Evolutionary conservation across 192 early-diverging fungal species (phyloP), one percentile per base, ranked within the genome.

Genomic region (Podila minutissima): DNA sequence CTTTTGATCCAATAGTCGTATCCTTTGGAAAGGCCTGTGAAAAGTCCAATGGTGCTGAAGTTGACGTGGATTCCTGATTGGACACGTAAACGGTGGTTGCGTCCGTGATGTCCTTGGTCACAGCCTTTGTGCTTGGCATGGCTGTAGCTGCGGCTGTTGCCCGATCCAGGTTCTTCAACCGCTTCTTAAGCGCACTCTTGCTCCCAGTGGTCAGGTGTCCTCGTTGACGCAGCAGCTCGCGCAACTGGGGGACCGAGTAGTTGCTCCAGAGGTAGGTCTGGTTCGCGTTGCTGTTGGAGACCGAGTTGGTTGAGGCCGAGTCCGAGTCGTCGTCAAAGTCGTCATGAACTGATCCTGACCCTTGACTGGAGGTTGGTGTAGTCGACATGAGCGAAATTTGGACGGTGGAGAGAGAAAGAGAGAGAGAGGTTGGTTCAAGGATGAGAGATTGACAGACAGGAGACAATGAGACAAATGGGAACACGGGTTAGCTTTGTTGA

Each of bases 251-350:
- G 38, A 73, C 53, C 20, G 77, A 73, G 58, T 69, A 73, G 58
- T 81, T 68, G 48, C 71, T 81, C 77, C 77, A 81, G 19, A 53
- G 66, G 55, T 81, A 81, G 28, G 67, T 38, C 29, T 73, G 70
- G 13, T 66, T 57, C 19, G 38, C 38, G 26, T 55, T 29, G 37
- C 22, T 33, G 19, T 31, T 61, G 17, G 60, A 28, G 31, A 38
- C 61, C 15, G 68, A 70, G 9, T 60, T 12, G 26, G 11, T 69
- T 19, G 77, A 72, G 5, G 60, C 71, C 57, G 65, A 22, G 46
- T 81, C 77, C 29, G 77, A 81, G 51, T 81, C 77, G 17, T 12
- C 11, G 29, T 61, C 31, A 33, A 26, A 61, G 29, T 63, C 41
- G 9, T 72, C 70, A 28, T 64, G 69, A 60, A 53, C 6, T 19